Conservation (phyloP, 2,329 filamentous ascomycete species). For the Fusarium fujikuroi region DNA sequence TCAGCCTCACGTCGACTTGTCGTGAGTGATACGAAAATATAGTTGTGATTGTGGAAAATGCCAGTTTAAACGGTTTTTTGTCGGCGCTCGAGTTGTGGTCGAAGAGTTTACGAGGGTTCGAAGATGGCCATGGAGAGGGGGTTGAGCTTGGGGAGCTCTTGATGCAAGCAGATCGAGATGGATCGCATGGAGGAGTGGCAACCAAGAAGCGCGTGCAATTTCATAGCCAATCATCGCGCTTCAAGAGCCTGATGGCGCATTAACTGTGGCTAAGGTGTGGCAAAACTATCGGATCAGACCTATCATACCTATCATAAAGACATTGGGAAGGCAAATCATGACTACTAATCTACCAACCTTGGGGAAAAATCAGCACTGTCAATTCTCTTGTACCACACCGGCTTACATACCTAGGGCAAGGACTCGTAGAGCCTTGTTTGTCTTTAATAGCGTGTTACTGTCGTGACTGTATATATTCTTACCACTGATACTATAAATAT, state of each 20-base stretch:
- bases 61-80: slow-evolving; percentile 17
- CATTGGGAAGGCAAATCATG: background rate
- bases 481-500: background rate
- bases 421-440: background rate
- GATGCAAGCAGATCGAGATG: slow-evolving; percentile 42
- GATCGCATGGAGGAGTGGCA: slow-evolving; percentile 42
- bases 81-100: slow-evolving; percentile 28
- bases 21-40: slow-evolving; percentile 18
- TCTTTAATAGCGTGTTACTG: background rate
- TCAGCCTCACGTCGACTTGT: slow-evolving; percentile 31
- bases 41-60: slow-evolving; percentile 1
- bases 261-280: slow-evolving; percentile 23
- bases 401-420: background rate
- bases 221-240: slow-evolving; percentile 28
- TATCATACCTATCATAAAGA: slow-evolving; percentile 18
- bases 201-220: slow-evolving; percentile 37
- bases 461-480: background rate
- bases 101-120: slow-evolving; percentile 34
- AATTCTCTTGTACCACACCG: background rate
- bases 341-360: background rate
- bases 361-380: background rate
- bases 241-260: slow-evolving; percentile 24
- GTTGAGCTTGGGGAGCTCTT: slow-evolving; percentile 42
- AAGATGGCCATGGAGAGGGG: slow-evolving; percentile 41
- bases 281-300: background rate